phyloP scores from a whole-genome alignment of 208 protist species.

The Leishmania tropica region DNA sequence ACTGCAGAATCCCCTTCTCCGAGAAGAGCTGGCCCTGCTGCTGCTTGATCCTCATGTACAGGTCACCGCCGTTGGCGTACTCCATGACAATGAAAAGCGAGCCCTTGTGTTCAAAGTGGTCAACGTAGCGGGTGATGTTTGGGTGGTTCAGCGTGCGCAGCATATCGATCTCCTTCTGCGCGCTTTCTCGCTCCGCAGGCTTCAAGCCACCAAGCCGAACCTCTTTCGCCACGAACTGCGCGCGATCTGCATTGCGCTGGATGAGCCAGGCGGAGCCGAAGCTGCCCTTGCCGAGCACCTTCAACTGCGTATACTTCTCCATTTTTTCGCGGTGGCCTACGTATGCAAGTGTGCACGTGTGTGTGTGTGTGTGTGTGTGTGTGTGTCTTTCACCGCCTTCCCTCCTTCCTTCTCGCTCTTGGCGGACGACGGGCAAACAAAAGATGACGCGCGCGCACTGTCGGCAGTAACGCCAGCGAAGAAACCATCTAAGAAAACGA shows the following conservation, averaged over 20 bases:
- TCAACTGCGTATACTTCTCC: slow-evolving; percentile 87
- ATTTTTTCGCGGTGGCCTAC: slow-evolving; percentile 21
- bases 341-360: neutral
- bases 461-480: neutral
- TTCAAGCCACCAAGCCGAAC: slow-evolving; percentile 79
- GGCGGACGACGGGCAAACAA: neutral
- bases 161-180: slow-evolving; percentile 91
- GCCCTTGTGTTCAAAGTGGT: slow-evolving; percentile 82
- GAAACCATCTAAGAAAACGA: neutral
- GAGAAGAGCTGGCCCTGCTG: slow-evolving; percentile 67
- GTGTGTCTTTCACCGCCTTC: neutral
- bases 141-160: slow-evolving; percentile 86
- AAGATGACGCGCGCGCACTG: neutral
- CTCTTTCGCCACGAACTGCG: slow-evolving; percentile 92
- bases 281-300: slow-evolving; percentile 91
- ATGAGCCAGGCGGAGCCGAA: slow-evolving; percentile 93
- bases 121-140: slow-evolving; percentile 91
- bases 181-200: slow-evolving; percentile 76
- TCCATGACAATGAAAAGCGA: slow-evolving; percentile 94
- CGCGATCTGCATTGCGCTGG: slow-evolving; percentile 72
- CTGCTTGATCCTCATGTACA: slow-evolving; percentile 87
- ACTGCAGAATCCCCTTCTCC: slow-evolving; percentile 84
- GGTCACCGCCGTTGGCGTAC: slow-evolving; percentile 90
- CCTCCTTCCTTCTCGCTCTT: neutral
- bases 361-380: neutral